Percentiles rank a stretch among this genome's conserved stretches.
These are phyloP conservation scores for Coprinopsis sp. DNA, from an alignment of 768 basidiomycete species.

Conservation along the genomic window DNA sequence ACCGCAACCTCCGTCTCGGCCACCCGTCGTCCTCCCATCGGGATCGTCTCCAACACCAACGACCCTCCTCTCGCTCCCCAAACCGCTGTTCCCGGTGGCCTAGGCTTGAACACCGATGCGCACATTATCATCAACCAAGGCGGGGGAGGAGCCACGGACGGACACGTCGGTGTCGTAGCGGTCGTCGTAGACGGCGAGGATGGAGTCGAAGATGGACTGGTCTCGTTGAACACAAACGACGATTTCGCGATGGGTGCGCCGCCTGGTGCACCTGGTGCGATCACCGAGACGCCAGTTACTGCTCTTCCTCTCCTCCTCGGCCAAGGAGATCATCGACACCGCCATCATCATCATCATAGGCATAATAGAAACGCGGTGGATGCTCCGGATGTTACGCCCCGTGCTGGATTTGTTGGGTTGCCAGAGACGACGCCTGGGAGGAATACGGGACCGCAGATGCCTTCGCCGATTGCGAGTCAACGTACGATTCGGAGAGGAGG, in stretches of 20 bases:
- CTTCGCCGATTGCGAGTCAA: not conserved
- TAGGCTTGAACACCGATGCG: slow-evolving; percentile 24
- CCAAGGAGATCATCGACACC: too few relatives aligned
- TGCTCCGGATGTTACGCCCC: slow-evolving; percentile 57
- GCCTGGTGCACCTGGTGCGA: slow-evolving; percentile 83
- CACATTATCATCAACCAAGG: slow-evolving; percentile 43
- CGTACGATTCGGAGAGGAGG: slow-evolving; percentile 5
- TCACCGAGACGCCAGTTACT: slow-evolving; percentile 31
- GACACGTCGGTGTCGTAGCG: slow-evolving; percentile 21
- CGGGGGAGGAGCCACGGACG: slow-evolving; percentile 23
- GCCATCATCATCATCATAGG: too few relatives aligned
- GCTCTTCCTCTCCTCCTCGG: slow-evolving; percentile 22
- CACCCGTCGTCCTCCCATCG: slow-evolving; percentile 30
- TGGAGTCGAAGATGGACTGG: slow-evolving; percentile 72
- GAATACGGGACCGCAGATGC: not conserved
- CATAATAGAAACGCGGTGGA: slow-evolving; percentile 30
- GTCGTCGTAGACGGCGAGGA: slow-evolving; percentile 37
- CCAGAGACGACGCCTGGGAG: slow-evolving; percentile 27
- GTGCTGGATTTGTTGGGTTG: slow-evolving; percentile 55
- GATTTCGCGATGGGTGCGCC: slow-evolving; percentile 89
- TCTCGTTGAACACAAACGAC: slow-evolving; percentile 75
- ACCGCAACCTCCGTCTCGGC: slow-evolving; percentile 15
- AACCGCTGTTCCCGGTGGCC: slow-evolving; percentile 21
- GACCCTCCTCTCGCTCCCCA: slow-evolving; percentile 16
- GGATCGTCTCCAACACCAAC: slow-evolving; percentile 37